Base-by-base conservation (phyloP, 2,329 filamentous ascomycete species). In the Aspergillus hortae region DNA sequence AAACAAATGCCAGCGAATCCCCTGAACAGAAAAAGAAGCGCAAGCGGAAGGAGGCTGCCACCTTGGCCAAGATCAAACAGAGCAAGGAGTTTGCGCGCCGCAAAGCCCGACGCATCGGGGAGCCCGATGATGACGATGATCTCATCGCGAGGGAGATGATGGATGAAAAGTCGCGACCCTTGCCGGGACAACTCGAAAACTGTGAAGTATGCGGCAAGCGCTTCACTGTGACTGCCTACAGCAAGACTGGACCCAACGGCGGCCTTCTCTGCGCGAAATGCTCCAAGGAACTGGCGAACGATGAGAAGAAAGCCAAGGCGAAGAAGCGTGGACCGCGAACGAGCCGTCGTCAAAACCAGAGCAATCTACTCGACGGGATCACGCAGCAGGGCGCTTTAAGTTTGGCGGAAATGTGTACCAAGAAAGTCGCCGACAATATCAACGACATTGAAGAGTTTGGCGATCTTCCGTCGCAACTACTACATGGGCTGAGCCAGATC, bases 201-300 rank as follows among this genome's bases (percentile, higher is more conserved):
- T 97, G 92, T 67, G 90, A 89, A 56, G 74, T 86, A 3, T 97
- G 92, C 69, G 80, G 81, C 41, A 95, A 94, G 56, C 85, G 91
- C 35, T 97, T 97, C 66, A 96, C 90, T 0, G 92, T 97, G 42
- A 96, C 92, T 0, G 82, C 90, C 0, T 96, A 96, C 73, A 91
- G 88, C 56, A 87, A 90, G 58, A 82, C 86, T 25, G 90, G 89
- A 0, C 88, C 89, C 0, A 79, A 87, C n/a, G 92, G 92, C 4
- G 90, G 90, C 14, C 77, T 97, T n/a, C 77, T 96, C 1, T 97
- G 92, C 67, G 79, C 80, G 3, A 84, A 88, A 19, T 97, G 92
- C 64, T 88, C 89, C 19, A 91, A 88, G 62, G 83, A 89, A 56
- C 71, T 88, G 46, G 81, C 82, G 38, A 86, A 89, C 56, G 83